Base-by-base conservation (phyloP, 1,284 basidiomycete genomes). In the Pascua sp. region DNA sequence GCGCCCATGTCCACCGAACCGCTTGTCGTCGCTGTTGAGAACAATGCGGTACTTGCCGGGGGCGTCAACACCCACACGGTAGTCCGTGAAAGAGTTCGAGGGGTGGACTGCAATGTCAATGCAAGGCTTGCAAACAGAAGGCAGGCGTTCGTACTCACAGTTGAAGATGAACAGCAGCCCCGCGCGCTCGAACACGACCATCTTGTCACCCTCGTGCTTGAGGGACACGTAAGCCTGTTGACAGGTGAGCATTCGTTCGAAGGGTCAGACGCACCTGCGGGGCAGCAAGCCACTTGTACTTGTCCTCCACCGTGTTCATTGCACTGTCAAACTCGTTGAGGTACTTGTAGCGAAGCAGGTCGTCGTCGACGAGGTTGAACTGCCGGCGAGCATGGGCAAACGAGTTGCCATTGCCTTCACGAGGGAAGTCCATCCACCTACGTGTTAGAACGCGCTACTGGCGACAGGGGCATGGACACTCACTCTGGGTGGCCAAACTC, bases 371-470 rank as follows among this genome's bases (percentile, higher is more conserved):
- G 18, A 98, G 81, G 75, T 95, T 95, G 87, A 92, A 98, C 70
- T 98, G 95, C 16, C 95, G 85, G 36, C 94, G 86, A 51, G 93
- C 92, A 71, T 97, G 90, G 66, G 95, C 90, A 83, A 93, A 98
- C 11, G 92, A 96, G 77, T 93, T 91, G 67, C 85, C 83, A 71
- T 98, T 98, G 13, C 95, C 95, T 65, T 86, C 90, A 38, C 95
- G 88, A 42, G 95, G 95, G 79, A 98, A 98, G 77, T 98, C 95
- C 69, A 98, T 90, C 95, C 95, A 98, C 57, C 87, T 92, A 63
- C 40, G 32, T 5, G 17, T 51, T 7, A 47, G 57, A 10, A 17
- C 2, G 11, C 9, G 24, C 12, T 7, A 36, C n/a, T 32, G 38
- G 37, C 5, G 24, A 17, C 24, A 7, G 24, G 24, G 24, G 7